Conservation (phyloP, 2,329 filamentous ascomycete species). For the Sarocladium oryzae region DNA sequence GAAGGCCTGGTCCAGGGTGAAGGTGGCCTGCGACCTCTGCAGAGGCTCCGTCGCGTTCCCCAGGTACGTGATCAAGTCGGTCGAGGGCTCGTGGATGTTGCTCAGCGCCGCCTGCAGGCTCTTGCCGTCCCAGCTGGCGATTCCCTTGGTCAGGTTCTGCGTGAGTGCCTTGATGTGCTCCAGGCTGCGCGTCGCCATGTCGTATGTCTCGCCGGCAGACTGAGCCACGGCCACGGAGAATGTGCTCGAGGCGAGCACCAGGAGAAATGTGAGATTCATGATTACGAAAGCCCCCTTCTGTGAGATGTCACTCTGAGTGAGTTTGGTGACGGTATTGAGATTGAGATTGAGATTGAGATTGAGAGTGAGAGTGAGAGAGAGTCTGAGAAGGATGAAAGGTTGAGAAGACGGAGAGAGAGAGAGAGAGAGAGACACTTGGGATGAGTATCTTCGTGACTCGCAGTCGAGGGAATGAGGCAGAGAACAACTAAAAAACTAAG, state of each 20-base stretch:
- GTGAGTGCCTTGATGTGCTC: not conserved
- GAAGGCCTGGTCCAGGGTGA: not conserved
- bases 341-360: no score
- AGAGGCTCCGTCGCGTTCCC: not conserved
- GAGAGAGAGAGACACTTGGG: no score
- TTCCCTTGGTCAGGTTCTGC: not conserved
- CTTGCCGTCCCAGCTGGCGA: constrained; percentile 2
- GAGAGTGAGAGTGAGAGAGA: no score
- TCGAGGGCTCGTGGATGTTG: constrained; percentile 2
- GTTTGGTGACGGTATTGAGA: no score
- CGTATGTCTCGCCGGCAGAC: not conserved
- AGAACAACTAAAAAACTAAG: no score
- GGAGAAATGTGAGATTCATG: not conserved
- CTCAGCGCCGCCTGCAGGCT: not conserved
- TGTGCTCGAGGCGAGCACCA: not conserved
- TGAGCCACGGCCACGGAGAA: no score
- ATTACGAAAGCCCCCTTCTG: no score
- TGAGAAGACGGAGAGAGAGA: no score
- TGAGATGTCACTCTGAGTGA: no score
- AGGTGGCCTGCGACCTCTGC: not conserved
- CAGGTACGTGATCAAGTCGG: not conserved
- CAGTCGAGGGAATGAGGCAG: no score
- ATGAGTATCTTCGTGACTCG: no score
- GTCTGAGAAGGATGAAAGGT: no score
- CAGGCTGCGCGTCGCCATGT: not conserved